These are phyloP conservation scores for Cyclotella choctawhatcheeana DNA, from an alignment of 108 stramenopile genomes.

Conservation along the genomic window DNA sequence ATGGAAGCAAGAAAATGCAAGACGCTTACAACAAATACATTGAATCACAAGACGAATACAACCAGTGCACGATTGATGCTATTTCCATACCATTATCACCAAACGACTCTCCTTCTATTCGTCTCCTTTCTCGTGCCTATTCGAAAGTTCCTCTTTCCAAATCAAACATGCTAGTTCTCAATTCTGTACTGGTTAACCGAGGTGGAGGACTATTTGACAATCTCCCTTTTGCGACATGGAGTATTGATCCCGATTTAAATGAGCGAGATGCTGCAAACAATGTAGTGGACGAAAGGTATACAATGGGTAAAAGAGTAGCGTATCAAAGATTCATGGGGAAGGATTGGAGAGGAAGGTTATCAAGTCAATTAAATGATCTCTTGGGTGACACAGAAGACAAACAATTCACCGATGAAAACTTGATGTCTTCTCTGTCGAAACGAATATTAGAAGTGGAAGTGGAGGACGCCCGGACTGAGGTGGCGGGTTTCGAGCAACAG, in stretches of 20 bases:
- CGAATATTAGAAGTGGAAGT: conserved; percentile 75
- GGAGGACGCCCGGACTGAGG: conserved; percentile 67
- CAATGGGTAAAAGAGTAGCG: conserved; percentile 87
- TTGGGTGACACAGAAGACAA: conserved; percentile 37
- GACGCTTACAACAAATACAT: conserved; percentile 1
- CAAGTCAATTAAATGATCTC: conserved; percentile 44
- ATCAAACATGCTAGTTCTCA: conserved; percentile 55
- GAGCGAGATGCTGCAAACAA: conserved; percentile 81
- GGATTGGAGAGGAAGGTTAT: conserved; percentile 71
- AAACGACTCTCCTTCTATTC: conserved; percentile 24
- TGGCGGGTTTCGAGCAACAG: conserved; percentile 74
- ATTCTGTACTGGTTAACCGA: conserved; percentile 70
- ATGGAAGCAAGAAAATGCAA: not conserved
- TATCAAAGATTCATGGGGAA: conserved; percentile 88
- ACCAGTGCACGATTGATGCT: conserved; percentile 4
- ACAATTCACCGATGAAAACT: conserved; percentile 16
- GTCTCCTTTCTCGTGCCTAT: conserved; percentile 57
- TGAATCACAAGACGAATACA: not conserved
- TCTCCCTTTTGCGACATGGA: conserved; percentile 79
- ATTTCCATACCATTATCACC: conserved; percentile 36
- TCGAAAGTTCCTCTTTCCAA: conserved; percentile 56
- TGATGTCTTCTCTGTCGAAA: conserved; percentile 54
- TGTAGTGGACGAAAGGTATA: conserved; percentile 57
- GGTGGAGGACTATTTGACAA: conserved; percentile 80
- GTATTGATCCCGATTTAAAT: conserved; percentile 63